Percentiles rank a stretch among this genome's conserved stretches.
Evolutionary conservation across 768 basidiomycete genomes (phyloP).

Genomic region (Boletus sp.): DNA sequence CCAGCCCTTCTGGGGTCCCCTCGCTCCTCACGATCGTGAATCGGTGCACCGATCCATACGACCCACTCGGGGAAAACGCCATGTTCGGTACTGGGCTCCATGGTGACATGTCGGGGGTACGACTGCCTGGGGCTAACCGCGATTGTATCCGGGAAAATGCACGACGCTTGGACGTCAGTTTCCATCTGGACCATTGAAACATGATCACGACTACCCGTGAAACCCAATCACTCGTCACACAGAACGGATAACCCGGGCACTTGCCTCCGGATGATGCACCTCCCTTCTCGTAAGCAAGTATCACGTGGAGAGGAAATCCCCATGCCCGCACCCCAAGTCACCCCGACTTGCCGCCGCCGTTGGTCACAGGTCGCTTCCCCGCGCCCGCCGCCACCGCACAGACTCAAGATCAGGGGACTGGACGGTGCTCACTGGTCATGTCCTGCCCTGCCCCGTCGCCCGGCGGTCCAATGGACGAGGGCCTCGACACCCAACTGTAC

Average conservation of each 20-base stretch:
- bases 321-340: background rate
- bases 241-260: background rate
- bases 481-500: background rate
- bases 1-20: background rate
- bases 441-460: too few relatives aligned
- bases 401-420: background rate
- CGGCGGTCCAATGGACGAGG: background rate
- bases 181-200: background rate
- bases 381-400: slow-evolving; percentile 26
- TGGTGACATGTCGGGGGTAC: background rate
- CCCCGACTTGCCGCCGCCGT: slow-evolving; percentile 11
- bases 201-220: background rate
- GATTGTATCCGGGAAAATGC: background rate
- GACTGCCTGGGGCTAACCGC: background rate
- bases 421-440: too few relatives aligned
- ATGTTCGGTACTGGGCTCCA: background rate
- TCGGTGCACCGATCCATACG: background rate
- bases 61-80: background rate
- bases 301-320: slow-evolving; percentile 3
- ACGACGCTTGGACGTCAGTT: background rate
- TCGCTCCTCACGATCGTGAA: slow-evolving; percentile 6
- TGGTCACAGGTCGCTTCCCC: slow-evolving; percentile 11
- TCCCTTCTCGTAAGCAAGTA: background rate
- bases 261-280: background rate
- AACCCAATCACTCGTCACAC: background rate